Evolutionary conservation across 257 asterid genomes (phyloP).

Genomic region (Marsdenia floribunda): DNA sequence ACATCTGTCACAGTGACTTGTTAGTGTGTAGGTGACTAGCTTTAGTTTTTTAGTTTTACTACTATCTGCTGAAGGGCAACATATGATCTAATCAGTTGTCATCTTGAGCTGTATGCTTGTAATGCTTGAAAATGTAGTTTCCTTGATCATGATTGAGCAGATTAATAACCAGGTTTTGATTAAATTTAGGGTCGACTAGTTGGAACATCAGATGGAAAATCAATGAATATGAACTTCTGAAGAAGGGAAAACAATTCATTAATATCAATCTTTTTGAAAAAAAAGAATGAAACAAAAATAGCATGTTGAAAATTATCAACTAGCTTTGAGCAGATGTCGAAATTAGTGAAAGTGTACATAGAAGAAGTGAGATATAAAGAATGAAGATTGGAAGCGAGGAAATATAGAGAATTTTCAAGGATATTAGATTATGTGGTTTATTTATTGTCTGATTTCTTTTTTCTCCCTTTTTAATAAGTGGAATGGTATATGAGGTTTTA

Average conservation of each 20-base stretch:
- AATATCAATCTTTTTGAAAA: background rate
- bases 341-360: too few relatives aligned
- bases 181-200: background rate
- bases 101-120: background rate
- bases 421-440: background rate
- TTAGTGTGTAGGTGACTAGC: background rate
- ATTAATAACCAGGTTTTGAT: background rate
- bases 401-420: background rate
- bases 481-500: too few relatives aligned
- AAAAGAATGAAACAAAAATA: too few relatives aligned
- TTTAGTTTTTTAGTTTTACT: background rate
- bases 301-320: background rate
- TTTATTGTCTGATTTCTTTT: too few relatives aligned
- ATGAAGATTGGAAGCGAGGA: background rate
- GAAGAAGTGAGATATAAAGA: background rate
- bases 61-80: background rate
- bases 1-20: background rate
- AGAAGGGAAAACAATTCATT: background rate
- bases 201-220: background rate
- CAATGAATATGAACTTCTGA: background rate
- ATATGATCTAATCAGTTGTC: background rate
- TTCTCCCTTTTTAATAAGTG: too few relatives aligned
- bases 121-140: background rate
- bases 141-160: background rate
- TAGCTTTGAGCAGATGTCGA: background rate